Conservation (phyloP, 2,329 filamentous ascomycete species). For the Claviceps maximensis region DNA sequence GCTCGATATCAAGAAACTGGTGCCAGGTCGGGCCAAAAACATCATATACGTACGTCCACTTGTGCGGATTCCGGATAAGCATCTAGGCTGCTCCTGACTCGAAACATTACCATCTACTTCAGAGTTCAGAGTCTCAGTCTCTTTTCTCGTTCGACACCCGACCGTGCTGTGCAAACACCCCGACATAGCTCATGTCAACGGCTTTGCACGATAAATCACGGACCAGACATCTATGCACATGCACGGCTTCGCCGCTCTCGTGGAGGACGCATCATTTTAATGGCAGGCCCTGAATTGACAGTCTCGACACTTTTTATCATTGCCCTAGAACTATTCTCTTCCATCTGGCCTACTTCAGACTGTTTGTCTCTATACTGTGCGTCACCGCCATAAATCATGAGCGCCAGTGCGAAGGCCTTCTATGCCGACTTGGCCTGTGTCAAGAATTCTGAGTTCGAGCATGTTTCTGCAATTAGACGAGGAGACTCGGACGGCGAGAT, state of each 20-base stretch:
- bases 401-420: conserved; percentile 26
- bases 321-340: not conserved
- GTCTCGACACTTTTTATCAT: not conserved
- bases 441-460: conserved; percentile 25
- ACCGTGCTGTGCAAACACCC: not conserved
- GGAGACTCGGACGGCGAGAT: conserved; percentile 64
- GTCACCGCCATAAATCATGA: not conserved
- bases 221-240: not conserved
- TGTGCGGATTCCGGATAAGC: not conserved
- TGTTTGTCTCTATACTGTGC: not conserved
- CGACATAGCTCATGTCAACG: not conserved
- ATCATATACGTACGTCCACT: not conserved
- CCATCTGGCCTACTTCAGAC: not conserved
- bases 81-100: not conserved
- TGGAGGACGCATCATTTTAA: not conserved
- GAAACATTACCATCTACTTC: not conserved
- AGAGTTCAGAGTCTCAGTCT: not conserved
- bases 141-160: not conserved
- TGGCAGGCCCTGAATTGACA: not conserved
- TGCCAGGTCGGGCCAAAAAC: not conserved
- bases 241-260: not conserved
- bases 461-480: conserved; percentile 40
- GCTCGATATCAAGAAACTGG: no score
- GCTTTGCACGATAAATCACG: not conserved
- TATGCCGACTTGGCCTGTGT: conserved; percentile 39